Evolutionary conservation across 1,284 basidiomycete genomes (phyloP), one percentile per base, ranked within the genome.

Genomic region (Leccinum ponderosum): DNA sequence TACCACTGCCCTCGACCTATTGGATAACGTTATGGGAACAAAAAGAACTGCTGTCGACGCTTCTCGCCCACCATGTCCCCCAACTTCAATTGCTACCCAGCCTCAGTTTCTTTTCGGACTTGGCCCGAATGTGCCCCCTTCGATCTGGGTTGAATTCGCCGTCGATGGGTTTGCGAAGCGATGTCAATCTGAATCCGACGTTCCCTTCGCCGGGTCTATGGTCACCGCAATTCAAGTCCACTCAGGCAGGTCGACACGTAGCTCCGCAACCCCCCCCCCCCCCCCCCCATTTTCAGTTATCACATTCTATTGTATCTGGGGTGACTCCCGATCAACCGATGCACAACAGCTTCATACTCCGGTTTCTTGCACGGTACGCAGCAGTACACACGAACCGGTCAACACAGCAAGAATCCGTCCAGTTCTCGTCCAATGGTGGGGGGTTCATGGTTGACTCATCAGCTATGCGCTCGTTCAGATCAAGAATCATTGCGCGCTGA

Each of bases 1-100:
- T 3, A 86, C 79, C 3, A 89, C 87, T 6, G 88, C 87, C 1
- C 79, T 85, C 66, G 87, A 90, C 66, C 77, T 90, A 1, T 68
- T 90, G 47, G 82, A 85, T 58, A 81, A 80, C 65, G 81, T 88
- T 11, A 77, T 86, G 71, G 77, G 77, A 39, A 57, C 75, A 6
- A 67, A 60, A 42, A 61, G 70, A 29, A 57, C 57, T 55, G 20
- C 33, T 33, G 54, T 51, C 31, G 71, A 73, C 12, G 27, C 59
- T 35, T 47, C 53, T 37, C 69, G 70, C 35, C 62, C 68, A 11
- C 59, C 68, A 35, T 70, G 74, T 53, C 69, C 68, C n/a, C 68
- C 76, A 15, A 68, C 73, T 29, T 70, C 76, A 27, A 69, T 74
- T 47, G 67, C 75, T 6, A 68, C 73, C 6, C 78, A 75, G 56